Conservation (phyloP, 164 flowering plant genomes). For the Litsea cubeba region DNA sequence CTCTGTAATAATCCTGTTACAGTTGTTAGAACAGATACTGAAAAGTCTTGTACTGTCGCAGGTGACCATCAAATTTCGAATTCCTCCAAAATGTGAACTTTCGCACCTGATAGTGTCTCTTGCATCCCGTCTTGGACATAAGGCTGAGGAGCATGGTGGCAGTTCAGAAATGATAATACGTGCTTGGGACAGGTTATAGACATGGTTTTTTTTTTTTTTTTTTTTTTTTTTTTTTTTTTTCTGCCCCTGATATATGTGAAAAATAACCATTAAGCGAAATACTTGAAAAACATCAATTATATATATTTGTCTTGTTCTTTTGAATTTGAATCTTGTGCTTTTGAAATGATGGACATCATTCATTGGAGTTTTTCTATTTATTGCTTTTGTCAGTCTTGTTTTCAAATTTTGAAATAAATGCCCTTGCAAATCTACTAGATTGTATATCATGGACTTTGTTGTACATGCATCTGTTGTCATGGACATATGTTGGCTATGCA, state of each 20-base stretch:
- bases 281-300: too few species aligned
- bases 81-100: slow-evolving; percentile 68
- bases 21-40: background rate
- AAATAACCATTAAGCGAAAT: too few species aligned
- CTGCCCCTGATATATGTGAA: background rate
- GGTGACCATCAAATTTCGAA: slow-evolving; percentile 78
- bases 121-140: slow-evolving; percentile 67
- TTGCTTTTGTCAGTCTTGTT: background rate
- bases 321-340: background rate
- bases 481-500: too few species aligned
- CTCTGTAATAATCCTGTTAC: background rate
- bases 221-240: background rate
- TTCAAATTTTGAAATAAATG: too few species aligned
- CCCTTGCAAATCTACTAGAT: too few species aligned
- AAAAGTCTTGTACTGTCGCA: slow-evolving; percentile 13
- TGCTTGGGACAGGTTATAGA: slow-evolving; percentile 80
- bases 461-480: too few species aligned
- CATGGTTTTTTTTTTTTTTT: background rate
- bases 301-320: background rate
- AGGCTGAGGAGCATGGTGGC: slow-evolving; percentile 48
- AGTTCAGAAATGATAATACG: slow-evolving; percentile 78
- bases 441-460: too few species aligned
- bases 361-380: background rate
- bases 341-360: slow-evolving; percentile 1
- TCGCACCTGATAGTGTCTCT: slow-evolving; percentile 65